These are phyloP conservation scores for Leptomonas pyrrhocoris DNA, from an alignment of 208 protist genomes.

Conservation along the genomic window DNA sequence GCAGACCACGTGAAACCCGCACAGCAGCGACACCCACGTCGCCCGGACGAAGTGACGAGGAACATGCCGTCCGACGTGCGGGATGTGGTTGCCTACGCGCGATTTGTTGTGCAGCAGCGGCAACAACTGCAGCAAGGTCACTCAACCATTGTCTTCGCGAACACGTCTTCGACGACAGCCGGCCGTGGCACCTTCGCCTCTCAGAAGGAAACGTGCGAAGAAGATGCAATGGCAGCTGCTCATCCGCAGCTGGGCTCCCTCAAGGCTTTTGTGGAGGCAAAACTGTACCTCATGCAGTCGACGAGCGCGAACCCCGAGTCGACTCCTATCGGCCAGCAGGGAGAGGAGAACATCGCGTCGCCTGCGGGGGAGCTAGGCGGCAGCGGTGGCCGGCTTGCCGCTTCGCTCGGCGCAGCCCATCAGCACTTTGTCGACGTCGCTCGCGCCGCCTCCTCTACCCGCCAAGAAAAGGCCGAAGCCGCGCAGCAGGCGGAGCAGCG, in stretches of 20 bases:
- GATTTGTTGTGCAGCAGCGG: conserved; percentile 15
- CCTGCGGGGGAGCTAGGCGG: not conserved
- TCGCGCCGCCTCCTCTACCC: conserved; percentile 6
- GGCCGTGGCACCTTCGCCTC: too few species aligned
- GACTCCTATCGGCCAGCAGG: not conserved
- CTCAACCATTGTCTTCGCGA: too few species aligned
- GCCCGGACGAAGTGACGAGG: not conserved
- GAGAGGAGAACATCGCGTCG: not conserved
- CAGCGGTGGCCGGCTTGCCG: not conserved
- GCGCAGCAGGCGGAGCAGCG: conserved; percentile 29
- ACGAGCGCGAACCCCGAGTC: not conserved
- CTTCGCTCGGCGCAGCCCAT: conserved; percentile 15
- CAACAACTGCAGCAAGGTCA: not conserved
- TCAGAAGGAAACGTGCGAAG: not conserved
- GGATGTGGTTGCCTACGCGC: conserved; percentile 31
- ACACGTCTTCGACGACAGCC: too few species aligned
- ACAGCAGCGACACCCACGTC: not conserved
- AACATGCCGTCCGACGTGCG: conserved; percentile 24
- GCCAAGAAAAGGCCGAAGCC: conserved; percentile 17
- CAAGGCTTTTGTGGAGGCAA: conserved; percentile 21
- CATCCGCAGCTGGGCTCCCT: conserved; percentile 8
- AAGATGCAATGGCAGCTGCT: not conserved
- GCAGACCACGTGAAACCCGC: not conserved
- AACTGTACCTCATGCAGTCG: conserved; percentile 19
- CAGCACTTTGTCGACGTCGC: conserved; percentile 19